phyloP scores from a whole-genome alignment of 192 early-diverging fungal genomes.

The Glomus cerebriforme region DNA sequence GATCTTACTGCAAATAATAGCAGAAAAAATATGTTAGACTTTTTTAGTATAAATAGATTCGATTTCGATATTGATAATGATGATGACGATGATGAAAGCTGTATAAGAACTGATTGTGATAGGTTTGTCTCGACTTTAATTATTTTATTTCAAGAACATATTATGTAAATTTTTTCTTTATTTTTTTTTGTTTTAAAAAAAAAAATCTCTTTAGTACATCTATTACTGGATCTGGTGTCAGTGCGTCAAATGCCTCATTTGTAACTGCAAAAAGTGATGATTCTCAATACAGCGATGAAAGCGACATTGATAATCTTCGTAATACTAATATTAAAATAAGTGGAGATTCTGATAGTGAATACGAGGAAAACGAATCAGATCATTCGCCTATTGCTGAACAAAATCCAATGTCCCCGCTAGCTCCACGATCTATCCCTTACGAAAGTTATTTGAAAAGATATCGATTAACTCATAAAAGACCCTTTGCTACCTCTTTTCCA shows the following conservation, averaged over 20 bases:
- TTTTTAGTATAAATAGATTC: slow-evolving; percentile 33
- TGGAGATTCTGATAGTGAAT: slow-evolving; percentile 16
- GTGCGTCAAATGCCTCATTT: slow-evolving; percentile 26
- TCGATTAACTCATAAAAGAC: slow-evolving; percentile 35
- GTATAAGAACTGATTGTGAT: slow-evolving; percentile 32
- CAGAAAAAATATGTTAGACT: slow-evolving; percentile 15
- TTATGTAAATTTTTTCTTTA: too few relatives aligned
- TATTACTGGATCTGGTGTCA: slow-evolving; percentile 21
- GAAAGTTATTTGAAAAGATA: slow-evolving; percentile 58
- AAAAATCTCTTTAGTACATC: background rate
- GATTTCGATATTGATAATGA: slow-evolving; percentile 26
- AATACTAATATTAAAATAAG: slow-evolving; percentile 9
- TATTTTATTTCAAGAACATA: too few relatives aligned
- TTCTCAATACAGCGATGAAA: background rate
- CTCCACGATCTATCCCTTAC: slow-evolving; percentile 58
- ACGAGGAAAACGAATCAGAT: background rate
- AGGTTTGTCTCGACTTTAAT: slow-evolving; percentile 36
- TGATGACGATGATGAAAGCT: slow-evolving; percentile 32
- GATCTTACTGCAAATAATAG: background rate
- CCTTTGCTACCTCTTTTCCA: slow-evolving; percentile 30
- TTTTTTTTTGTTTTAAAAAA: background rate
- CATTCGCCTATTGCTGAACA: background rate
- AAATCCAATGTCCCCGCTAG: slow-evolving; percentile 18
- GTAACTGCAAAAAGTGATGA: slow-evolving; percentile 6
- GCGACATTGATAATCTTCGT: background rate